Conservation (phyloP, 192 early-diverging fungal species). For the Coemansia sp. region DNA sequence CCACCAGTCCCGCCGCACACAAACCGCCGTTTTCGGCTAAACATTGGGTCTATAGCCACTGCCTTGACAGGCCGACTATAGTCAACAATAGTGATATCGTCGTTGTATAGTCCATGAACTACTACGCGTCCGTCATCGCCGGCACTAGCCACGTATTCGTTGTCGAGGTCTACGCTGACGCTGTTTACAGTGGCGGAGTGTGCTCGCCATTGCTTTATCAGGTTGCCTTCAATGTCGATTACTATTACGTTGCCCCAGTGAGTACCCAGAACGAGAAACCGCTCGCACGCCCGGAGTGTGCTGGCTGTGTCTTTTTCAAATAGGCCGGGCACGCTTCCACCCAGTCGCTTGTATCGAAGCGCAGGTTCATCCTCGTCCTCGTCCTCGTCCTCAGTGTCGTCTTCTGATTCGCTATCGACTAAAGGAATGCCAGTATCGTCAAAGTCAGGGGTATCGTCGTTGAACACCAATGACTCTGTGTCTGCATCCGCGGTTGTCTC, state of each 20-base stretch:
- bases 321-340: constrained; percentile 64
- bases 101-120: constrained; percentile 80
- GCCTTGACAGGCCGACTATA: constrained; percentile 89
- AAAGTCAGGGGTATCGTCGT: background rate
- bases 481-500: background rate
- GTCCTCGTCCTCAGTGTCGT: constrained; percentile 39
- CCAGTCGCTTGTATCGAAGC: constrained; percentile 87
- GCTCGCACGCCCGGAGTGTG: constrained; percentile 76
- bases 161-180: constrained; percentile 81
- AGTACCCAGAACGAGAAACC: constrained; percentile 92
- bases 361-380: constrained; percentile 92
- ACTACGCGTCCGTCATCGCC: constrained; percentile 92
- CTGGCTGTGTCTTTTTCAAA: constrained; percentile 89
- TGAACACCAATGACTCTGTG: background rate
- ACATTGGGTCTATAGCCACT: constrained; percentile 90
- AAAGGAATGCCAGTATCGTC: background rate
- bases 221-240: constrained; percentile 90
- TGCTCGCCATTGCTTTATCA: constrained; percentile 80
- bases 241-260: constrained; percentile 90
- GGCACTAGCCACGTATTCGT: constrained; percentile 91
- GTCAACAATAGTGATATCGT: constrained; percentile 72
- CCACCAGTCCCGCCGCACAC: constrained; percentile 92
- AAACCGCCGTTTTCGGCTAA: constrained; percentile 78
- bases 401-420: constrained; percentile 47
- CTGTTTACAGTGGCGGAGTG: constrained; percentile 90